Base-by-base conservation (phyloP, 495 filamentous ascomycete species). In the Neurospora sp. region DNA sequence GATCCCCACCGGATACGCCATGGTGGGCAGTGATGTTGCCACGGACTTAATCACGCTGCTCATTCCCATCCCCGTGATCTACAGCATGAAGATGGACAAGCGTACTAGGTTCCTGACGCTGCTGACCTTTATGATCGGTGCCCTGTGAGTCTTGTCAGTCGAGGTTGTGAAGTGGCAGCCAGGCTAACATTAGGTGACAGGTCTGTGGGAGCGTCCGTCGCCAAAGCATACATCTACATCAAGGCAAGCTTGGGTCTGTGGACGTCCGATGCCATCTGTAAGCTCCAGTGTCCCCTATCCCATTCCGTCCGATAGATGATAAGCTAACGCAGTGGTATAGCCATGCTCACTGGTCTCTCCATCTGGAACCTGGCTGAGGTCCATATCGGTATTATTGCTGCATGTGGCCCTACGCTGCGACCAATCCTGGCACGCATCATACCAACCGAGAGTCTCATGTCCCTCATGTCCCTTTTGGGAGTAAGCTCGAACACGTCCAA, bases 331-430 rank as follows among this genome's bases (percentile, higher is more conserved):
- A 41, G 10, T 12, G 23, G 39, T 4, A 39, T 11, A 76, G 73
- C 69, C 20, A 54, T 42, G 14, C 62, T 72, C 20, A 74, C 73
- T 2, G 76, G 41, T 3, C 59, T 77, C 10, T 73, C 54, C 2
- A 73, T 77, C 44, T 77, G 76, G 76, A 78, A 77, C 16, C 38
- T 76, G 2, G 71, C 71, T n/a, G 76, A 78, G 54, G 74, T 75
- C 31, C 69, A 78, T 54, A 59, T 78, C 5, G 76, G 77, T 40
- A 78, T 78, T 31, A 39, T 77, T 9, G 77, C 77, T 31, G 74
- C 74, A 39, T 77, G 70, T 20, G 76, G 76, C 0, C 76, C 76
- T 11, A 74, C 69, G 1, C 73, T 74, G 9, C 75, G 75, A 11
- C 31, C 41, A 1, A 72, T 76, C 12, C 70, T 76, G 31, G 39